Evolutionary conservation across 257 asterid genomes (phyloP).

Genomic region (Solanum etuberosum): DNA sequence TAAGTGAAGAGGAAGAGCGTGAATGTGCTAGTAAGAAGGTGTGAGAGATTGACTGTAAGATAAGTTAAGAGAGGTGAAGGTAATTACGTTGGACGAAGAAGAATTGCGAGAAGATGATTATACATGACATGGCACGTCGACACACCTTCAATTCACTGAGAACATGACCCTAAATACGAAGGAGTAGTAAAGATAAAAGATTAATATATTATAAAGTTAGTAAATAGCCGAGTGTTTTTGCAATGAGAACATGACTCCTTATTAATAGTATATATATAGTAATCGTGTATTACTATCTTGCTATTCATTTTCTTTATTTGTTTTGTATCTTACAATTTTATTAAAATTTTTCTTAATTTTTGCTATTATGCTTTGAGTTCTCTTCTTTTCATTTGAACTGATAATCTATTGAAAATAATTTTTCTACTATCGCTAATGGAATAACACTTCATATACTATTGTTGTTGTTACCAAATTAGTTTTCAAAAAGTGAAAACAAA

Average conservation of each 20-base stretch:
- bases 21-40: neutral
- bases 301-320: neutral
- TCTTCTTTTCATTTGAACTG: fast-evolving
- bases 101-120: neutral
- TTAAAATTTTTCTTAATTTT: neutral
- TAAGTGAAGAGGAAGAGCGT: neutral
- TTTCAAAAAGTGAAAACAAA: neutral
- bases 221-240: too few relatives aligned
- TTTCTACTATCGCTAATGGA: neutral
- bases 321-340: neutral
- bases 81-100: neutral
- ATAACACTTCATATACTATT: neutral
- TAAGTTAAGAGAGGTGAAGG: neutral
- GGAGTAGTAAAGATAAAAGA: neutral
- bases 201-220: neutral
- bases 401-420: neutral
- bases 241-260: neutral
- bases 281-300: too few relatives aligned
- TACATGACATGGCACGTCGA: neutral
- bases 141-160: neutral
- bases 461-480: neutral
- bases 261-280: too few relatives aligned
- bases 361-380: neutral
- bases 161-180: neutral
- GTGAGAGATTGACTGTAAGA: neutral